These are phyloP conservation scores for Nitzschia sp. DNA, from an alignment of 108 stramenopile genomes.

Conservation along the genomic window DNA sequence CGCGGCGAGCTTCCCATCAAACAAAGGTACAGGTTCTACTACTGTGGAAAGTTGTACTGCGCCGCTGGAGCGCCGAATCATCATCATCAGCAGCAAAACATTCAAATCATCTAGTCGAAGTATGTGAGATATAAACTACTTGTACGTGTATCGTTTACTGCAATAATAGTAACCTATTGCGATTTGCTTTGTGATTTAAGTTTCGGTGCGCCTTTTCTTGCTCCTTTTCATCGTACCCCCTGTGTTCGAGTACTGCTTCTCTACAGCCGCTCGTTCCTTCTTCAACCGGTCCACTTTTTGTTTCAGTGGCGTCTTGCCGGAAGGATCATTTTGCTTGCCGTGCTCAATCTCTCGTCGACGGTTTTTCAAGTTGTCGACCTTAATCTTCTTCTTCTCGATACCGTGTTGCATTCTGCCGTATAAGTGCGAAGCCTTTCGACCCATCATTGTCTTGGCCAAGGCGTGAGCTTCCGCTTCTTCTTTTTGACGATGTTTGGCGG, in stretches of 20 bases:
- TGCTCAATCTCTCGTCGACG: conserved; percentile 76
- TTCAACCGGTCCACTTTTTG: conserved; percentile 76
- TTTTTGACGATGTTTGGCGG: conserved; percentile 24
- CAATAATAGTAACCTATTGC: too few species aligned
- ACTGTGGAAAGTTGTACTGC: too few species aligned
- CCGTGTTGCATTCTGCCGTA: conserved; percentile 95
- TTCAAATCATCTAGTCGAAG: too few species aligned
- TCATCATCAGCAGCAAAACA: too few species aligned
- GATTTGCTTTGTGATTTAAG: neutral
- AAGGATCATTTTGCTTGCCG: conserved; percentile 51
- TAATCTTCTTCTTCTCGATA: conserved; percentile 75
- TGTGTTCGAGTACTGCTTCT: conserved; percentile 47
- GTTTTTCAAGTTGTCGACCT: conserved; percentile 74
- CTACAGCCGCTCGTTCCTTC: conserved; percentile 49
- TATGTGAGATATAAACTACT: too few species aligned
- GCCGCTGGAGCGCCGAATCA: too few species aligned
- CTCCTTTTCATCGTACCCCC: conserved; percentile 61
- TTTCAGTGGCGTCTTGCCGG: conserved; percentile 64
- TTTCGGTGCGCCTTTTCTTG: conserved; percentile 22
- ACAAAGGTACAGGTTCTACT: too few species aligned
- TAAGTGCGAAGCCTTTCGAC: conserved; percentile 88
- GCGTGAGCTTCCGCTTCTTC: conserved; percentile 85
- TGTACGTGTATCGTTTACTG: too few species aligned
- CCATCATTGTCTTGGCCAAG: conserved; percentile 92
- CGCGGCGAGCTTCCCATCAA: too few species aligned